A percentile compares a stretch with the other conserved stretches of the same genome.
phyloP scores from a whole-genome alignment of 805 yeast species.

The Metschnikowia kunwiensis region DNA sequence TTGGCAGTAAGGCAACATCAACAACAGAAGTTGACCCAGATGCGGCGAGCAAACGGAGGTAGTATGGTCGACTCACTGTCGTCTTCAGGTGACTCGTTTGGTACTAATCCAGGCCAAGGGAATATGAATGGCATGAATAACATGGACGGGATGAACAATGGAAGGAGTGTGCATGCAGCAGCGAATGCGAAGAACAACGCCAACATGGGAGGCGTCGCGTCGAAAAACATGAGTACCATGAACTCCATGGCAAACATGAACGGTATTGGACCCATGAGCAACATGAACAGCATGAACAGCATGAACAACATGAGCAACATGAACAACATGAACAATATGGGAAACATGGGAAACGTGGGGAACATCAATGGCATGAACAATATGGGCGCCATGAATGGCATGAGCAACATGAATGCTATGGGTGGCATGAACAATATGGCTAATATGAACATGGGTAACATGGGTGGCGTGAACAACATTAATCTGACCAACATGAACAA shows the following conservation, averaged over 20 bases:
- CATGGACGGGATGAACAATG: constrained; percentile 3
- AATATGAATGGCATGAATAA: constrained; percentile 1
- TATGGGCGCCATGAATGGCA: constrained; percentile 8
- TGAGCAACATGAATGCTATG: constrained; percentile 13
- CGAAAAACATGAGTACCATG: constrained; percentile 10
- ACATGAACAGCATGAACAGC: constrained; percentile 9
- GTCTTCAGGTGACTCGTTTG: neutral
- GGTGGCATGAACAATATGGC: constrained; percentile 7
- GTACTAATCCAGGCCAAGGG: constrained; percentile 9
- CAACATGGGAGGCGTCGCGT: constrained; percentile 4
- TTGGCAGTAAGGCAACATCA: constrained; percentile 51
- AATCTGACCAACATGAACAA: constrained; percentile 9
- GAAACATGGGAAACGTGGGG: constrained; percentile 7
- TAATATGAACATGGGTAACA: constrained; percentile 16
- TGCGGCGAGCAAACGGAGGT: constrained; percentile 14
- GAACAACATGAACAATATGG: constrained; percentile 3
- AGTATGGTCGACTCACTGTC: neutral
- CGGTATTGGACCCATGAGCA: constrained; percentile 4
- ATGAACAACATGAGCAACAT: constrained; percentile 15
- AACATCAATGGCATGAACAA: constrained; percentile 6
- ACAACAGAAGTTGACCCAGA: constrained; percentile 33
- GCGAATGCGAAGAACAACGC: constrained; percentile 4
- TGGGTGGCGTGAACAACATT: constrained; percentile 10
- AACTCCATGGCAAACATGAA: constrained; percentile 6
- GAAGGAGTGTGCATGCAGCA: neutral